Evolutionary conservation across 129 eudicot genomes (phyloP).

Genomic region (Arctium minus): DNA sequence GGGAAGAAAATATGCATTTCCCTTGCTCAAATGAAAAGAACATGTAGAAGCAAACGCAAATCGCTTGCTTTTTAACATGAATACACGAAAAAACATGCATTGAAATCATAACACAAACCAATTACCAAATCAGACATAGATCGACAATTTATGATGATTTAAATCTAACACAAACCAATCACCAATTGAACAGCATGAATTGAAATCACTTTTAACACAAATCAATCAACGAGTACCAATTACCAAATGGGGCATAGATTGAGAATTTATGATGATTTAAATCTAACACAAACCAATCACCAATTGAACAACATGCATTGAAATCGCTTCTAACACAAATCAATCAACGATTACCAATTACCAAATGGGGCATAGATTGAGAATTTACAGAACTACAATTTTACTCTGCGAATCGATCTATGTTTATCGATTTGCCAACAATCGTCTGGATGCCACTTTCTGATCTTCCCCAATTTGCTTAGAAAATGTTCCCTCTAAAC

Average conservation of each 20-base stretch:
- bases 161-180: neutral
- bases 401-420: neutral
- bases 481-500: neutral
- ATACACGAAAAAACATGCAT: neutral
- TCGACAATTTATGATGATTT: neutral
- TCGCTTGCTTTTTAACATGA: neutral
- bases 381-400: neutral
- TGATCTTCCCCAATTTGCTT: neutral
- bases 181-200: neutral
- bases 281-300: neutral
- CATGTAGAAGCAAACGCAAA: neutral
- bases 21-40: neutral
- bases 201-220: neutral
- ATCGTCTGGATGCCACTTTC: neutral
- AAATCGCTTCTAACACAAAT: no score
- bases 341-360: neutral
- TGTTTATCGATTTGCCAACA: neutral
- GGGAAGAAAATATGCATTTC: neutral
- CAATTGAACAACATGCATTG: neutral
- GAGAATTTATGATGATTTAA: neutral
- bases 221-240: neutral
- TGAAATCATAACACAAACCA: neutral
- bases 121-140: slow-evolving; percentile 13
- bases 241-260: slow-evolving; percentile 13
- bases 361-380: neutral